phyloP scores from a whole-genome alignment of 2,329 filamentous ascomycete species.

The Aspergillus transmontanensis region DNA sequence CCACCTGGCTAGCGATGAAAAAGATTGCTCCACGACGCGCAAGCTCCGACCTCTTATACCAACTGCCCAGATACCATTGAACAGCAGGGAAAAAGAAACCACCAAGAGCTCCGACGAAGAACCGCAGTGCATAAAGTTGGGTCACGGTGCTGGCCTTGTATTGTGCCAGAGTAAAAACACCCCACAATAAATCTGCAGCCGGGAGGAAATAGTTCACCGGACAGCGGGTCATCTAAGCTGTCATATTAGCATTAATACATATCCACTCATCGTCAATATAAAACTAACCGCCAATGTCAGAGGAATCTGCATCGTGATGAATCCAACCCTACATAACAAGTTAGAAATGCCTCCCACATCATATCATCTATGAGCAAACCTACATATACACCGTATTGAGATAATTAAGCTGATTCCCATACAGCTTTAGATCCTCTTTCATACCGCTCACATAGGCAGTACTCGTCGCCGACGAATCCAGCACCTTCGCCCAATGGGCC shows the following conservation, averaged over 20 bases:
- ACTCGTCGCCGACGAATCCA: slow-evolving; percentile 21
- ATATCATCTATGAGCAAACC: no score
- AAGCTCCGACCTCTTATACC: slow-evolving; percentile 26
- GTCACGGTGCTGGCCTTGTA: slow-evolving; percentile 19
- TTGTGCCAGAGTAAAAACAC: slow-evolving; percentile 1
- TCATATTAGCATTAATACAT: neutral
- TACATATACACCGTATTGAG: slow-evolving; percentile 19
- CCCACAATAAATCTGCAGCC: slow-evolving; percentile 5
- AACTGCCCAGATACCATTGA: slow-evolving; percentile 26
- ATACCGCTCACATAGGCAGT: slow-evolving; percentile 28
- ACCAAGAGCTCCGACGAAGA: slow-evolving; percentile 37
- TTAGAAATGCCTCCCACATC: neutral
- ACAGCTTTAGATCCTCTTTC: slow-evolving; percentile 24
- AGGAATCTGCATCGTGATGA: slow-evolving; percentile 7
- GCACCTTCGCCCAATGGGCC: slow-evolving; percentile 8
- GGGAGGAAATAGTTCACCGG: slow-evolving; percentile 8
- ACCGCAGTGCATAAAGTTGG: slow-evolving; percentile 35
- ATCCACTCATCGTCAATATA: neutral
- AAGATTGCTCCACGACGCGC: slow-evolving; percentile 27
- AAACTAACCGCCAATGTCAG: slow-evolving; percentile 1
- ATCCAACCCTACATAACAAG: neutral
- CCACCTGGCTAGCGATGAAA: slow-evolving; percentile 26
- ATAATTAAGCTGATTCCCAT: slow-evolving; percentile 27
- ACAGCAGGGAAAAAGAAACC: slow-evolving; percentile 35
- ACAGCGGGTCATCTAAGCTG: slow-evolving; percentile 2